Base-by-base conservation (phyloP, 106 monocot species). In the Dioscorea alata region DNA sequence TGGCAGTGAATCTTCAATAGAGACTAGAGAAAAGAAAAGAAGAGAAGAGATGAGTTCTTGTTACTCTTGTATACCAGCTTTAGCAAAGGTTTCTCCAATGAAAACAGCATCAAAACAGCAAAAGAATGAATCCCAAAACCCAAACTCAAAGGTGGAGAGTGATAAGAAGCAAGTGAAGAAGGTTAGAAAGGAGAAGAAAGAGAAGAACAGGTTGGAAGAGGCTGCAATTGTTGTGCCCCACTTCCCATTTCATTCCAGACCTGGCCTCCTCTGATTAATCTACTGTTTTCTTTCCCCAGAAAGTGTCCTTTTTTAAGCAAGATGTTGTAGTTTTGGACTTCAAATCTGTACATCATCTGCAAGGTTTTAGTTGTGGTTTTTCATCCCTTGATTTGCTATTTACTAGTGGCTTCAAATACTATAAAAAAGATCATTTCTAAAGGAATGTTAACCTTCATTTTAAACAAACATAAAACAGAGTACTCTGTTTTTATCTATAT, bases 51-150 rank as follows among this genome's bases (percentile, higher is more conserved):
- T 70, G 69, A 58, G 33, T 22, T 70, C 23, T 12, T 23, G 33
- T 22, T 70, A 58, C 24, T 48, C 60, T 18, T 71, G 71, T 25
- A 71, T 60, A 18, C 71, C 61, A 23, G 71, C 6, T 19, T 2
- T 71, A 13, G 3, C 60, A 2, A 61, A 71, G 61, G 71, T 71
- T 49, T 71, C 23, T 33, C 61, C 60, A 0, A 17, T 31, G 61
- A 60, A 60, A 48, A 13, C 48, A 10, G 60, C 42, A 0, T 35
- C 60, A 25, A n/a, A 3, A 51, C 16, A 23, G 5, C 4, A 70
- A 59, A 59, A 70, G 42, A 42, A 1, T 4, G 42, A 54, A 54
- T 6, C 54, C 54, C 19, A 54, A 15, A 13, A 13, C 54, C 15
- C 19, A 20, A 21, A 4, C 15, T 16, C 54, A 16, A 15, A 22